Conservation (phyloP, 495 filamentous ascomycete species). For the Penicillium verhagenii region DNA sequence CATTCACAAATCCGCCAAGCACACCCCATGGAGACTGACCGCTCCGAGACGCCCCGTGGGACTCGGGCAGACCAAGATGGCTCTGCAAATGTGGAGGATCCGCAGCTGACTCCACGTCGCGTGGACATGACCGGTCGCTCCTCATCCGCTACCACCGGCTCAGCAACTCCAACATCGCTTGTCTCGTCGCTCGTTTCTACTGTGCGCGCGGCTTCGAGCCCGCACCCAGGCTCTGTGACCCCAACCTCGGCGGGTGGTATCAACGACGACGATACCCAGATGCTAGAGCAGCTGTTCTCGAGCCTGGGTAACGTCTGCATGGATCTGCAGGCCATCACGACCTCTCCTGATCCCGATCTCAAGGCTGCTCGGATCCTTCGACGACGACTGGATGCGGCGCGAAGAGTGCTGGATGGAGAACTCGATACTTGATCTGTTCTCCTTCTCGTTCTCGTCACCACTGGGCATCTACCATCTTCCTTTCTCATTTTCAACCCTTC, state of each 20-base stretch:
- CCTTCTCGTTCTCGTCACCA: background rate
- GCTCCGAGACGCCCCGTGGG: conserved; percentile 19
- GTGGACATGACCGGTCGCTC: conserved; percentile 21
- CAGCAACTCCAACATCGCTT: conserved; percentile 40
- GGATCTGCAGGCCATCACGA: conserved; percentile 60
- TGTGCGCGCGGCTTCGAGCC: conserved; percentile 41
- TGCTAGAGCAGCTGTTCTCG: conserved; percentile 74
- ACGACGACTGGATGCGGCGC: conserved; percentile 69
- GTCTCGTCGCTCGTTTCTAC: conserved; percentile 39
- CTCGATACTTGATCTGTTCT: conserved; percentile 35
- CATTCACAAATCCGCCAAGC: conserved; percentile 17
- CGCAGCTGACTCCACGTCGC: background rate
- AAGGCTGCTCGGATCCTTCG: conserved; percentile 63
- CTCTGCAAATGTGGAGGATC: conserved; percentile 4
- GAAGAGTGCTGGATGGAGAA: conserved; percentile 67
- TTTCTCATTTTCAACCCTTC: conserved; percentile 5
- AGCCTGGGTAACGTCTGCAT: conserved; percentile 68
- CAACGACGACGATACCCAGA: conserved; percentile 66
- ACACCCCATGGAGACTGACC: conserved; percentile 16
- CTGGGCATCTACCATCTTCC: background rate
- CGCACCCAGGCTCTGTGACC: conserved; percentile 27
- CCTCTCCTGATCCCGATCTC: conserved; percentile 45
- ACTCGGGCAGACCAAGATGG: conserved; percentile 5
- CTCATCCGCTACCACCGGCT: conserved; percentile 28
- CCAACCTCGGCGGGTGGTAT: conserved; percentile 46